Base-by-base conservation (phyloP, 768 basidiomycete species). In the Boletus edulis region DNA sequence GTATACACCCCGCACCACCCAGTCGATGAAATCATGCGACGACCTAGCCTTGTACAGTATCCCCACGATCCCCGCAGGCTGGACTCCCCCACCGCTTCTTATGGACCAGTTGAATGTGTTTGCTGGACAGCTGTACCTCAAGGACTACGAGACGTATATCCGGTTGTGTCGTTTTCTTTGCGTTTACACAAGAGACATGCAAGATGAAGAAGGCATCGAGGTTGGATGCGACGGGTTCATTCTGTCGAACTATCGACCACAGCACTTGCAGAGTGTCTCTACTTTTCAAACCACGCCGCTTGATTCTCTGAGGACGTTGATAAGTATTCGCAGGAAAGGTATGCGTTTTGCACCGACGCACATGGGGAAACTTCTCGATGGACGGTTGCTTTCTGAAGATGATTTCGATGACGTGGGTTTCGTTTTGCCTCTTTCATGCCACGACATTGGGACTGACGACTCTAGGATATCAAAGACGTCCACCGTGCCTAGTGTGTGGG, bases 241-340 rank as follows among this genome's bases (percentile, higher is more conserved):
- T 12, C 34, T 22, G 1, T 56, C 63, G 1, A 49, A 32, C 10
- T 20, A 61, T 24, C 62, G 69, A 18, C 58, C 61, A 9, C 8
- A 7, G 8, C 51, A 22, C 18, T 27, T 55, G 34, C 20, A 22
- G 35, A 27, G 3, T 4, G 24, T 15, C 8, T 62, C 65, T 37
- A 50, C 68, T 5, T 77, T 80, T 64, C 56, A 61, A n/a, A 24
- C 51, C n/a, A 75, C 72, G 22, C 78, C 76, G 5, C 18, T 79
- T 1, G 40, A 53, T 11, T 65, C 69, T 13, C 22, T 72, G 48
- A 58, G 49, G 39, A 49, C 22, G 6, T 43, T 70, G 43, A 51
- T 66, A 8, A 18, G 54, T 12, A 53, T 73, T 39, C 71, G 77
- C 7, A 69, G 78, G 61, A 80, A 76, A 50, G 77, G 76, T 6